phyloP scores from a whole-genome alignment of 768 basidiomycete genomes.

The Tylopilus felleus region DNA sequence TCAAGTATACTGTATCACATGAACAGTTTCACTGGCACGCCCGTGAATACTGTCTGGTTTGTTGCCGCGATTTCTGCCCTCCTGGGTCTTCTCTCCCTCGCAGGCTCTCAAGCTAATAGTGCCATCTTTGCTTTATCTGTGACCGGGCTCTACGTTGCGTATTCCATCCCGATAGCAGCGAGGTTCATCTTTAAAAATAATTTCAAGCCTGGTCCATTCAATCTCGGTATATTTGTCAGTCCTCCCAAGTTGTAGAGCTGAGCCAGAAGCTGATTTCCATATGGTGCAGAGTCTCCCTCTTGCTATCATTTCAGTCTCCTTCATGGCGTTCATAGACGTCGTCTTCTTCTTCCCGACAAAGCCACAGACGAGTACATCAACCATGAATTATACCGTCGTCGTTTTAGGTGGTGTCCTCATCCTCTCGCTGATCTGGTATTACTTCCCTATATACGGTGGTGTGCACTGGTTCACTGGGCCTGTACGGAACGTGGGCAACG shows the following conservation, averaged over 20 bases:
- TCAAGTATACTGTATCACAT: slow-evolving; percentile 54
- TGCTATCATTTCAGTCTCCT: not conserved
- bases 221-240: slow-evolving; percentile 43
- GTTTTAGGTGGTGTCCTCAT: not conserved
- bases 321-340: not conserved
- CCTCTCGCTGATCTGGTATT: not conserved
- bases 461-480: not conserved
- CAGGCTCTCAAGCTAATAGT: slow-evolving; percentile 55
- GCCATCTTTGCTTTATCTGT: not conserved
- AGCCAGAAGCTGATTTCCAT: slow-evolving; percentile 1
- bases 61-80: slow-evolving; percentile 37
- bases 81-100: slow-evolving; percentile 53
- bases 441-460: not conserved
- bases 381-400: not conserved
- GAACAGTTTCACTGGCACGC: slow-evolving; percentile 49
- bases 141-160: slow-evolving; percentile 8
- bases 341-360: not conserved
- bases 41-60: slow-evolving; percentile 60
- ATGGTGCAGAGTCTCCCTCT: slow-evolving; percentile 45
- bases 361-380: not conserved
- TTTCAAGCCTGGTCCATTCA: slow-evolving; percentile 3
- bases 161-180: slow-evolving; percentile 48
- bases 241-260: not conserved
- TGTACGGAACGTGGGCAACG: not conserved
- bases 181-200: slow-evolving; percentile 41